Evolutionary conservation across 2,329 filamentous ascomycete species (phyloP), one percentile per base, ranked within the genome.

Genomic region (Trichoderma atroviride): DNA sequence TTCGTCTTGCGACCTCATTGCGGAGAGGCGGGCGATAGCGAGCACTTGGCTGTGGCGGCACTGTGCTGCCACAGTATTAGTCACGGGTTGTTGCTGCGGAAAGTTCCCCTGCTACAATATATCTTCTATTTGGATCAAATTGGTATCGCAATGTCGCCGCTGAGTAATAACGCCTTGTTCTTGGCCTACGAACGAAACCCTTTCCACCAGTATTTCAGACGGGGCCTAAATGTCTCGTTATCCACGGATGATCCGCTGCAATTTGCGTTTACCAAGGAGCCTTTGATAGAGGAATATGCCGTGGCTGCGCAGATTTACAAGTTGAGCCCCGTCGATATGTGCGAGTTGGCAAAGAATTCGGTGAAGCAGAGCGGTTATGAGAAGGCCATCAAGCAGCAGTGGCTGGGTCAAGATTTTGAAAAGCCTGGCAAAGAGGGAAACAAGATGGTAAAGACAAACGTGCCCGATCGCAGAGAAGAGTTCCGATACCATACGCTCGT

Each of bases 71-170:
- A 98, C 81, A 97, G 95, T 78, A 99, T 99, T 80, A 97, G 93
- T 75, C 96, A 99, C 77, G 96, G 96, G 24, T 87, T 99, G 67
- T 83, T 97, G 67, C 86, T 99, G 50, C 91, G 96, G 72, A 99
- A 99, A 78, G 94, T 98, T 3, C 96, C 96, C 2, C 82, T 99
- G 70, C 82, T 99, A 68, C 96, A 99, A 80, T 99, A 99, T 98
- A 99, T 98, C 62, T 99, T 97, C 82, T 99, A 99, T 76, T 88
- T 99, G 24, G 94, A 99, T 77, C 95, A 98, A 78, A 97, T 99
- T 72, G 96, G 96, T 69, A 96, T 99, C 72, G 96, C 96, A 71
- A 99, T 99, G 96, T 98, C 95, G n/a, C 96, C 96, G 2, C 86
- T 99, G 57, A 97, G 94, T 80, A 99, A 99, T 83, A 99, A 99